phyloP scores from a whole-genome alignment of 768 basidiomycete species.

The Suillus bovinus region DNA sequence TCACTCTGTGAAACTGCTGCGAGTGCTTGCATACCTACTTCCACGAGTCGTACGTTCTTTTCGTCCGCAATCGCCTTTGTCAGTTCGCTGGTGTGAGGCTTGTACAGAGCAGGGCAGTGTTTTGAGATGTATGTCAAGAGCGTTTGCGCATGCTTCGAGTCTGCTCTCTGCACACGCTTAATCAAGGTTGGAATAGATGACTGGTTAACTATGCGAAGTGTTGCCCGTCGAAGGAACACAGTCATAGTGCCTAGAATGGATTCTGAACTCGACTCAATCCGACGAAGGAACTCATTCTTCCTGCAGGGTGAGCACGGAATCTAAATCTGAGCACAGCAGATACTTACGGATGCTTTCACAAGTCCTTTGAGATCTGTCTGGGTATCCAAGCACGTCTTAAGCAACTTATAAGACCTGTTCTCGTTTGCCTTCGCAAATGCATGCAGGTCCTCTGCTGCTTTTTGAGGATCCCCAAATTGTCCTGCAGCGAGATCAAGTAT shows the following conservation, averaged over 20 bases:
- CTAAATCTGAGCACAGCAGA: background rate
- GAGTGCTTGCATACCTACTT: slow-evolving; percentile 75
- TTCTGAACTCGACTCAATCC: slow-evolving; percentile 70
- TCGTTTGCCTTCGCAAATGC: slow-evolving; percentile 89
- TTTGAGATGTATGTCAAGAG: slow-evolving; percentile 70
- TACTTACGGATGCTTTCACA: slow-evolving; percentile 68
- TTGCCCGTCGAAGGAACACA: slow-evolving; percentile 65
- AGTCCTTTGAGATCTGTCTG: slow-evolving; percentile 81
- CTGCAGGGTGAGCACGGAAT: slow-evolving; percentile 1
- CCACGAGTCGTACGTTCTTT: slow-evolving; percentile 53
- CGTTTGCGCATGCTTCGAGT: slow-evolving; percentile 45
- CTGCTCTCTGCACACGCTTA: slow-evolving; percentile 57
- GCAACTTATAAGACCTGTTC: slow-evolving; percentile 77
- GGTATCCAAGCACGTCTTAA: slow-evolving; percentile 80
- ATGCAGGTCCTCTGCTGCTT: slow-evolving; percentile 75
- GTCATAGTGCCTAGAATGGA: slow-evolving; percentile 67
- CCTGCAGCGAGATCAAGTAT: slow-evolving; percentile 32
- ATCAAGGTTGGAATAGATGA: slow-evolving; percentile 84
- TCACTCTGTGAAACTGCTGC: slow-evolving; percentile 66
- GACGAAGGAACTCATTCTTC: slow-evolving; percentile 77
- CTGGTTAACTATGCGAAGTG: slow-evolving; percentile 76
- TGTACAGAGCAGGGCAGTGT: slow-evolving; percentile 70
- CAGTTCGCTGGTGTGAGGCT: slow-evolving; percentile 74
- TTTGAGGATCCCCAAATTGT: slow-evolving; percentile 65
- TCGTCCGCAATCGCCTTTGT: slow-evolving; percentile 71